Base-by-base conservation (phyloP, 169 alveolate species). In the Plasmodium reichenowi region DNA sequence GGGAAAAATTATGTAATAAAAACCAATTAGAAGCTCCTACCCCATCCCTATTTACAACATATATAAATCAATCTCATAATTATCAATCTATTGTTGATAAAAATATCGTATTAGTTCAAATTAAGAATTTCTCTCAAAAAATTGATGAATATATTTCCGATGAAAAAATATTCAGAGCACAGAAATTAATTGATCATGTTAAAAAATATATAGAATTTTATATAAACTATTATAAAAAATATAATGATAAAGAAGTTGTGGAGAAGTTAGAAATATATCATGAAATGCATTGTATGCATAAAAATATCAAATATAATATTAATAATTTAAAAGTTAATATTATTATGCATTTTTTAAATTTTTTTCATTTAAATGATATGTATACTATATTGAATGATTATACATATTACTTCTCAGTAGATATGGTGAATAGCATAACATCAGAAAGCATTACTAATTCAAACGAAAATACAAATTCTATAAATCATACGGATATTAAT, bases 81-180 rank as follows among this genome's bases (percentile, higher is more conserved):
- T 48, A 0, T 71, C 26, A 3, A 22, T 2, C 12, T 71, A 22
- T 13, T 10, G 29, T 83, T 58, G 85, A 83, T 60, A 70, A 72
- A 67, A 62, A 83, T 47, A 54, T 83, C 45, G 58, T 83, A 17
- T 50, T 68, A 32, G 43, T 68, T 10, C 91, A 83, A 68, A 20
- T 83, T 9, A 17, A 24, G 15, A 52, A 83, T 68, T 83, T 83
- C 50, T 68, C 83, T 45, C 72, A 83, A 83, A 83, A 83, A 58
- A 58, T 83, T 56, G 91, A 83, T 13, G 91, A 83, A 43, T 68
- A 83, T 48, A 83, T 83, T 22, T 68, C 72, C 17, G 91, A 83
- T 26, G 91, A 83, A 72, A 83, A 54, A 68, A 32, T 83, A 13
- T 83, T 83, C 29, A 83, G 85, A 68, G 91, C 91, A 48, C 91